Evolutionary conservation across 441 rosid genomes (phyloP).

Genomic region (Iberis amara): DNA sequence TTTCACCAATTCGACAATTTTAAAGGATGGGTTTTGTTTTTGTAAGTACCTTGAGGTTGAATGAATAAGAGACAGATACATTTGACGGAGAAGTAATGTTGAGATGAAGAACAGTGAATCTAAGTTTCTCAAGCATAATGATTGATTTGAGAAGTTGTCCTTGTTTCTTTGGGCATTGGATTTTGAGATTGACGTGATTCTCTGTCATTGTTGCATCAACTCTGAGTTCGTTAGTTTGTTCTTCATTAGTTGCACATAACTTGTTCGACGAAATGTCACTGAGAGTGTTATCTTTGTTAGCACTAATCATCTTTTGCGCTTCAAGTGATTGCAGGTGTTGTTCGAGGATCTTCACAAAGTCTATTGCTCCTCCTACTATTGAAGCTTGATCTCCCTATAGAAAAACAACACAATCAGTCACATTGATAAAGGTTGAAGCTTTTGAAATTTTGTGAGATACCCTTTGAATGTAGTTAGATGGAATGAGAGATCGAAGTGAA

Average conservation of each 20-base stretch:
- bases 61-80: constrained; percentile 52
- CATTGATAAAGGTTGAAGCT: constrained; percentile 13
- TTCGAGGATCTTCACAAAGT: constrained; percentile 75
- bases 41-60: constrained; percentile 71
- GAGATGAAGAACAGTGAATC: constrained; percentile 76
- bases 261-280: constrained; percentile 34
- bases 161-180: constrained; percentile 49
- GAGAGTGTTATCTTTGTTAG: constrained; percentile 13
- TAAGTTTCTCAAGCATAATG: constrained; percentile 54
- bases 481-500: constrained; percentile 64
- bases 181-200: constrained; percentile 62
- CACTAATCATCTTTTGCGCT: constrained; percentile 39
- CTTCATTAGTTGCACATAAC: constrained; percentile 22
- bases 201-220: constrained; percentile 60
- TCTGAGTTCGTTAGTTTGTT: constrained; percentile 37
- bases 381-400: constrained; percentile 94
- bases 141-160: constrained; percentile 73
- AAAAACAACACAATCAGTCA: too few relatives aligned
- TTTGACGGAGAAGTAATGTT: constrained; percentile 49
- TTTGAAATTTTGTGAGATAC: too few relatives aligned
- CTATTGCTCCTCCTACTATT: constrained; percentile 73
- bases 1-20: too few relatives aligned
- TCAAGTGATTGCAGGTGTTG: constrained; percentile 60
- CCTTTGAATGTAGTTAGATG: constrained; percentile 60
- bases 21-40: not conserved